These are phyloP conservation scores for Melampsora abietis-canadensis DNA, from an alignment of 1,284 basidiomycete species.

Conservation along the genomic window DNA sequence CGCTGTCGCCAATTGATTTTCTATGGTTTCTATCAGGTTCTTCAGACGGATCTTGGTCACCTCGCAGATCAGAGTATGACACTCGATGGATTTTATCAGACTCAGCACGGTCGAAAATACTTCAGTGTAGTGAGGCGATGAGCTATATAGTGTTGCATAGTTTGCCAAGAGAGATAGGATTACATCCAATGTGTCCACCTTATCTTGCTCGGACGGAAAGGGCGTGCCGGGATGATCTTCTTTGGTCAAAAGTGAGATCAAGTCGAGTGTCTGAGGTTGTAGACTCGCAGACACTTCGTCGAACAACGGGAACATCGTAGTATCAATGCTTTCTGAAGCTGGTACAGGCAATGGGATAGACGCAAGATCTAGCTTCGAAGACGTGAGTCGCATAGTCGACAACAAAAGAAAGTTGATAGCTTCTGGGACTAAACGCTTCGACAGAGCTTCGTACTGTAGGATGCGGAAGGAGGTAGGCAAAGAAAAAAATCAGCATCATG, in stretches of 20 bases:
- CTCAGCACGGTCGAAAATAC: conserved; percentile 67
- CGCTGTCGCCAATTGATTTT: background rate
- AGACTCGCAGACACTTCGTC: conserved; percentile 46
- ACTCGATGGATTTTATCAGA: conserved; percentile 62
- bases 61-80: background rate
- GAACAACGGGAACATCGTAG: conserved; percentile 45
- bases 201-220: conserved; percentile 62
- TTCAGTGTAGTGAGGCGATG: conserved; percentile 76
- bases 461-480: conserved; percentile 20
- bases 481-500: background rate
- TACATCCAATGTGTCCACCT: conserved; percentile 65
- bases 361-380: conserved; percentile 59
- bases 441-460: conserved; percentile 74
- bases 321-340: conserved; percentile 61
- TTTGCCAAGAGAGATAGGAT: conserved; percentile 64
- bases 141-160: conserved; percentile 72
- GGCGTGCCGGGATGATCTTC: conserved; percentile 57
- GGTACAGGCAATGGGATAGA: conserved; percentile 67
- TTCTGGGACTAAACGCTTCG: conserved; percentile 86
- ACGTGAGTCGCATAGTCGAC: conserved; percentile 68
- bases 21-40: conserved; percentile 41
- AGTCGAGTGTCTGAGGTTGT: conserved; percentile 41
- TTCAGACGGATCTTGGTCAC: conserved; percentile 14
- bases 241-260: conserved; percentile 53
- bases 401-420: conserved; percentile 77